Base-by-base conservation (phyloP, 768 basidiomycete species). In the Podaxis pistillaris region DNA sequence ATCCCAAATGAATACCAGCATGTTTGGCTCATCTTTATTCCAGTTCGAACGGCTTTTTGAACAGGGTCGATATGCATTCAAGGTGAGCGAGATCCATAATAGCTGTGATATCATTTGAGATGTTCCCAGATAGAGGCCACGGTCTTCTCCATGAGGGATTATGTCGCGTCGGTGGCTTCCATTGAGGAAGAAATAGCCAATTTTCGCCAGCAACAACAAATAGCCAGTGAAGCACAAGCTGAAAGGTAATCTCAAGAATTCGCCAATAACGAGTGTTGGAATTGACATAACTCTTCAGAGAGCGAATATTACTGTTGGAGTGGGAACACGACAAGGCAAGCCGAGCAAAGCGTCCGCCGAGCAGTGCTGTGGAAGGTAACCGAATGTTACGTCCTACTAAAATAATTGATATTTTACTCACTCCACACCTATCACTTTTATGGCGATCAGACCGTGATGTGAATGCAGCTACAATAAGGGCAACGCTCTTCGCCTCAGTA, bases 31-130 rank as follows among this genome's bases (percentile, higher is more conserved):
- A n/a, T 17, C 56, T 5, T 15, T 61, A 53, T 36, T 41, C n/a
- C 40, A 86, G 86, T 63, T 83, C 5, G 83, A 84, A 66, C 77
- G 69, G 22, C 71, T 73, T 37, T 87, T 86, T 60, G 80, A 86
- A 65, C 76, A 81, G 0, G 86, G 86, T 26, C 76, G 73, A 57
- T 84, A 86, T 67, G 61, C 66, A 38, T 85, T 86, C 68, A 75
- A 84, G 76, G 84, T 83, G 50, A 46, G 5, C 2, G 13, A 0
- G 52, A 22, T 13, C 50, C 47, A 49, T 40, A 12, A 5, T n/a
- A 2, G 4, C 15, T 11, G 66, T 51, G 46, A 55, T n/a, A 69
- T 63, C 66, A 60, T 36, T 19, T 30, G 47, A 17, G 17, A 0
- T 56, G 58, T 15, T 50, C 38, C 13, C 22, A 86, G 79, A 78